Conservation (phyloP, 495 filamentous ascomycete species). For the Penicillium pulvis region DNA sequence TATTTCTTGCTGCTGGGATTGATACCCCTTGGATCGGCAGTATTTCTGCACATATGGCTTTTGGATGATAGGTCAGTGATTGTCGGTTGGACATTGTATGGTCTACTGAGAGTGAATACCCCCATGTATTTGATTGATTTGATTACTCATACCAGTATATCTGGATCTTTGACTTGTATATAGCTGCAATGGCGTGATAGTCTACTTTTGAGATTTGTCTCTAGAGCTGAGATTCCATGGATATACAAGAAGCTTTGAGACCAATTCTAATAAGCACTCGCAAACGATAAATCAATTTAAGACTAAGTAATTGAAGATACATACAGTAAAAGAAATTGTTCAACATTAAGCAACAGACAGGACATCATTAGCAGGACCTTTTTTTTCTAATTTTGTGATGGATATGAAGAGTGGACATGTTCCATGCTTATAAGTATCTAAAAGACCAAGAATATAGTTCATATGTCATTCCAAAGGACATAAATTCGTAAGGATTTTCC, state of each 20-base stretch:
- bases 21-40: not conserved
- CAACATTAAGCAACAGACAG: not conserved
- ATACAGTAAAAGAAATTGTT: not conserved
- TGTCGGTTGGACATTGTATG: not conserved
- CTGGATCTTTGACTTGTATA: not conserved
- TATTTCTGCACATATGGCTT: slow-evolving; percentile 3
- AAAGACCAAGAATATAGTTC: not conserved
- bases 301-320: not conserved
- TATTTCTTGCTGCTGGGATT: not conserved
- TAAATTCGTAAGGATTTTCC: slow-evolving; percentile 9
- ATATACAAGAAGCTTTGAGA: not conserved
- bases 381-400: not conserved
- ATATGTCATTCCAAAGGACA: slow-evolving; percentile 3
- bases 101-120: not conserved
- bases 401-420: not conserved
- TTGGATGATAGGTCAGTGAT: not conserved
- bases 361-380: not conserved
- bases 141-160: not conserved
- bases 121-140: not conserved
- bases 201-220: not conserved
- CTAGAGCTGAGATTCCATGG: not conserved
- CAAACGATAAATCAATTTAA: not conserved
- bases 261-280: not conserved
- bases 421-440: not conserved
- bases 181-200: not conserved